Evolutionary conservation across 1,284 basidiomycete genomes (phyloP), one percentile per base, ranked within the genome.

Genomic region (Tilletiaria anomala): DNA sequence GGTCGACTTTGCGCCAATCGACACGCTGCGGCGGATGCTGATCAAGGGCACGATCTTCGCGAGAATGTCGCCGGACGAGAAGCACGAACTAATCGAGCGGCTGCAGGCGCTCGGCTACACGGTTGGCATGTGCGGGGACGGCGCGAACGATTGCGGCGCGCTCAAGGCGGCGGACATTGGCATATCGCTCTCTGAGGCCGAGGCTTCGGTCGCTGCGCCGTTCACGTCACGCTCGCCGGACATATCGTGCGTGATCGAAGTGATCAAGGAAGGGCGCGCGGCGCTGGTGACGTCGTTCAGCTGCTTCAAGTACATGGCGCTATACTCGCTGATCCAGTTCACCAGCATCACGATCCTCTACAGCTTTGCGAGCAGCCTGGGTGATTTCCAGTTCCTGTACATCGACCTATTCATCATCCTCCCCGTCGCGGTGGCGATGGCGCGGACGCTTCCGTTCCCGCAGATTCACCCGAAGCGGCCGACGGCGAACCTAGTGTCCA

Each of bases 31-130:
- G 8, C 37, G 61, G 17, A 65, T 97, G 87, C 78, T 99, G n/a
- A 85, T 96, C 47, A 93, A 94, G 69, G 79, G 89, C 3, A 85
- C 93, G 61, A 82, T 97, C 39, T 99, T 91, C 66, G 89, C 93
- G 6, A 78, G 93, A 19, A 97, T 99, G 93, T 97, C 91, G 14
- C 93, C 93, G 0, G 93, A 97, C 68, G 93, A 97, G 72, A 99
- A 99, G 72, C 93, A 96, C 59, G 93, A 99, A 67, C 78, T 97
- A 15, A 85, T 99, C 32, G 91, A 96, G 66, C 78, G 89, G 3
- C 73, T 99, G 17, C 93, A 97, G 65, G 73, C 76, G 3, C 75
- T 97, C 6, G 91, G 89, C 6, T 97, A 96, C 66, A 93, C 84
- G 0, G 91, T 96, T 10, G 76, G 93, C 5, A 96, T 97, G 80